Evolutionary conservation across 495 filamentous ascomycete genomes (phyloP), one percentile per base, ranked within the genome.

Genomic region (Tuber magnatum): DNA sequence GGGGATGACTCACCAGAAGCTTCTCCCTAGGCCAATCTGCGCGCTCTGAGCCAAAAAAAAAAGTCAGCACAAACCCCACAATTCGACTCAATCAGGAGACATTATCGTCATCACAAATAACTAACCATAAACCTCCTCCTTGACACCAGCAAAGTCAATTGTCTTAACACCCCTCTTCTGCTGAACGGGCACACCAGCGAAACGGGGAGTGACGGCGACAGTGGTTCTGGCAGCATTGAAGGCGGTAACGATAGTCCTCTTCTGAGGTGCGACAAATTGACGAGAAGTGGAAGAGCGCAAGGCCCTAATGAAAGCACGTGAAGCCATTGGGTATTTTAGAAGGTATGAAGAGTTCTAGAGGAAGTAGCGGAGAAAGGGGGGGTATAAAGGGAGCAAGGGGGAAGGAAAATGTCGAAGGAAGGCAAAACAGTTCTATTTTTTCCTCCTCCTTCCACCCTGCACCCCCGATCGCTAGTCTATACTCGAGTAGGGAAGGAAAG

Each of bases 21-120:
- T 97, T 97, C 88, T 97, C 94, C 84, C 90, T 89, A 80, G 95
- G 95, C 95, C 95, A 99, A 87, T 99, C 95, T 80, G 89, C 92
- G 86, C 95, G 94, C 90, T 99, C 95, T 94, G 80, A 46, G 81
- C 35, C 43, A 39, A 51, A 56, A 73, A 65, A 65, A 20, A 32
- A 65, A 18, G 56, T 65, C 14, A 65, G 56, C 56, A 79, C 40
- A 83, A 78, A 65, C n/a, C n/a, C 22, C 14, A 32, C 51, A 32
- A 12, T 61, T 28, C 24, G 28, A 72, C 72, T 43, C 56, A 65
- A 72, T 73, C 61, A 82, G 46, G 56, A 75, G 74, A 44, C 76
- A 35, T 46, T 61, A 32, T 42, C 9, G 12, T 43, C 22, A 18
- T 41, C 38, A 44, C 70, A 73, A 77, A 71, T 38, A 68, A 82